Evolutionary conservation across 73 alveolate species (phyloP).

Genomic region (Loxodes magnus): DNA sequence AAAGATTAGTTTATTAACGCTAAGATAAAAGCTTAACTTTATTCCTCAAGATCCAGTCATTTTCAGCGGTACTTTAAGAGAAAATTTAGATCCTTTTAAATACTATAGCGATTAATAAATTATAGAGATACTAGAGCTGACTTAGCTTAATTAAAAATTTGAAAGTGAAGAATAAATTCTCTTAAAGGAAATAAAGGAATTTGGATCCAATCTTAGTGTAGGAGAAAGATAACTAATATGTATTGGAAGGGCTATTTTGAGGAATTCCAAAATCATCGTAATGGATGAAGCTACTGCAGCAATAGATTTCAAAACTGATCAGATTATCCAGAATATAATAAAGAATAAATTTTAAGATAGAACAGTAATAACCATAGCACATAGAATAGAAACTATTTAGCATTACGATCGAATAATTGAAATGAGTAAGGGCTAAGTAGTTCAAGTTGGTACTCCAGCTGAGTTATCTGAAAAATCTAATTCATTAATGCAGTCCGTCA

Average conservation of each 20-base stretch:
- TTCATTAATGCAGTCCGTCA: too few species aligned
- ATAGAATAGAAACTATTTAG: conserved; percentile 54
- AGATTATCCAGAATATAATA: conserved; percentile 44
- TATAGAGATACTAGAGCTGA: conserved; percentile 34
- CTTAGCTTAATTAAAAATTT: conserved; percentile 27
- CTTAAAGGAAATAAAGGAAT: neutral
- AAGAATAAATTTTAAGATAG: conserved; percentile 31
- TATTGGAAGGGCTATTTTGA: conserved; percentile 65
- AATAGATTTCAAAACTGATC: conserved; percentile 68
- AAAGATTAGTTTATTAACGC: conserved; percentile 35
- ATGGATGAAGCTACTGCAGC: conserved; percentile 91
- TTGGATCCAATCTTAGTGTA: conserved; percentile 40
- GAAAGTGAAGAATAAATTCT: conserved; percentile 26
- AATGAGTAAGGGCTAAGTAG: conserved; percentile 20
- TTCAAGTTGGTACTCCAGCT: neutral
- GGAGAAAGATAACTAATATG: conserved; percentile 69
- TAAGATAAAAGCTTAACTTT: conserved; percentile 52
- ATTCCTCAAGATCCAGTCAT: conserved; percentile 76
- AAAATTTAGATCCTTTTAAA: conserved; percentile 74
- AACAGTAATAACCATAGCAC: conserved; percentile 67
- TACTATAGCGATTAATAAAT: conserved; percentile 35
- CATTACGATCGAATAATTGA: conserved; percentile 40
- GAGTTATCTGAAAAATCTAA: neutral
- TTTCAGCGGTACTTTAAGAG: conserved; percentile 50
- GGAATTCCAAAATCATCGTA: conserved; percentile 42